Evolutionary conservation across 176 grass and related monocot species (phyloP).

Genomic region (Carex pumila): DNA sequence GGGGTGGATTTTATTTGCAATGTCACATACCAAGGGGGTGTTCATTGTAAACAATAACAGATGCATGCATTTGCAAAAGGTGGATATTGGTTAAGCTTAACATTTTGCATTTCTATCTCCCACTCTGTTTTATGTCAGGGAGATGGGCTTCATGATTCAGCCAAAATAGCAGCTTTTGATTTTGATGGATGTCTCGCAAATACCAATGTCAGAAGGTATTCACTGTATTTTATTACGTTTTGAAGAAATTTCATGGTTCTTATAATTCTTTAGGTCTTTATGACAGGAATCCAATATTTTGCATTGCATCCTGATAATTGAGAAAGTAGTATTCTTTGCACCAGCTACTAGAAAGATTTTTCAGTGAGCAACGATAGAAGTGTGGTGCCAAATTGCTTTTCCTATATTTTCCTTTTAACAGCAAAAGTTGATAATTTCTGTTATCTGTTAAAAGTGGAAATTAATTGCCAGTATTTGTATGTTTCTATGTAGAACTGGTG

Average conservation of each 20-base stretch:
- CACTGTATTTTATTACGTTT: neutral
- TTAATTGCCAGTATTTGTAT: neutral
- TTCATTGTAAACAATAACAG: neutral
- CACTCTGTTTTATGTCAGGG: conserved; percentile 30
- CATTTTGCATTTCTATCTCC: conserved; percentile 4
- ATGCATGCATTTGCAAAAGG: neutral
- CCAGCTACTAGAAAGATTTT: neutral
- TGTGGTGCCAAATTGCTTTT: neutral
- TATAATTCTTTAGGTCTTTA: neutral
- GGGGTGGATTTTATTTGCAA: neutral
- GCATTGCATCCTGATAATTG: neutral
- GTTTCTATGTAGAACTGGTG: conserved; percentile 48
- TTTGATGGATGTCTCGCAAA: conserved; percentile 88
- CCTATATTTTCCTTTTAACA: neutral
- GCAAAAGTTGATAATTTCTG: neutral
- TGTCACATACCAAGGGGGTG: neutral
- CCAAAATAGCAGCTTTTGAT: conserved; percentile 98
- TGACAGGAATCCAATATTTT: neutral
- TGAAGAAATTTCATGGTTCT: neutral
- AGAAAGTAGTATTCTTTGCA: neutral
- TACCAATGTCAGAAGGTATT: conserved; percentile 71
- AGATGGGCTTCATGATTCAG: conserved; percentile 57
- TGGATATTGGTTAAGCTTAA: neutral
- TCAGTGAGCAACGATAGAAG: neutral
- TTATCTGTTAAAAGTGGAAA: neutral